Percentiles rank a stretch among this genome's conserved stretches.
Conservation (phyloP, 1,284 basidiomycete genomes). For the Anthracocystis panici-leucophaei region DNA sequence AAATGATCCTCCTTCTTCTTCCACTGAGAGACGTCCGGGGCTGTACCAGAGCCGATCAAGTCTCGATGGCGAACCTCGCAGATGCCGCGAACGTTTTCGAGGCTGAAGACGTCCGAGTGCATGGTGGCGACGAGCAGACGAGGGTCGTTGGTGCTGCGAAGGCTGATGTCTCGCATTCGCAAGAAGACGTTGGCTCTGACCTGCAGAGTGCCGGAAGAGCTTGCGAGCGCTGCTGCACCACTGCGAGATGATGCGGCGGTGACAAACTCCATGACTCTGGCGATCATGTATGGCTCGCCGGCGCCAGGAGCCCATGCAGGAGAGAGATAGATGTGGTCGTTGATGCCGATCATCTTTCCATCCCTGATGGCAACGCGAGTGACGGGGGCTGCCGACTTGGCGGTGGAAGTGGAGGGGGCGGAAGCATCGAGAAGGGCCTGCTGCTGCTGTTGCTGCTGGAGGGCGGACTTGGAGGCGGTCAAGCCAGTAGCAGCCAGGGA, state of each 20-base stretch:
- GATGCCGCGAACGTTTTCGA: slow-evolving; percentile 88
- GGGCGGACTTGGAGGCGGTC: slow-evolving; percentile 43
- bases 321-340: slow-evolving; percentile 93
- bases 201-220: slow-evolving; percentile 65
- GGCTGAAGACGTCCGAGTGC: slow-evolving; percentile 92
- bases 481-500: slow-evolving; percentile 47
- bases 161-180: slow-evolving; percentile 87
- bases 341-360: slow-evolving; percentile 61
- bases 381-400: slow-evolving; percentile 48
- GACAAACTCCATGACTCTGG: slow-evolving; percentile 94
- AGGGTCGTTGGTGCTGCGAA: slow-evolving; percentile 85
- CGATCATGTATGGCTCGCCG: slow-evolving; percentile 87
- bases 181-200: slow-evolving; percentile 93
- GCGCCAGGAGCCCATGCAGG: slow-evolving; percentile 89
- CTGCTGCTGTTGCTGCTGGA: slow-evolving; percentile 50
- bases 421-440: slow-evolving; percentile 46
- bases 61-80: slow-evolving; percentile 94
- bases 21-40: slow-evolving; percentile 87
- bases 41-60: slow-evolving; percentile 76
- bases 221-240: slow-evolving; percentile 77
- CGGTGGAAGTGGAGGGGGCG: slow-evolving; percentile 28
- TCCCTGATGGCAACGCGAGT: slow-evolving; percentile 56
- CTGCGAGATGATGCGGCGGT: slow-evolving; percentile 79
- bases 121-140: slow-evolving; percentile 92
- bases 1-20: slow-evolving; percentile 94